Evolutionary conservation across 768 basidiomycete species (phyloP).

Genomic region (Leccinum subtestaceum): DNA sequence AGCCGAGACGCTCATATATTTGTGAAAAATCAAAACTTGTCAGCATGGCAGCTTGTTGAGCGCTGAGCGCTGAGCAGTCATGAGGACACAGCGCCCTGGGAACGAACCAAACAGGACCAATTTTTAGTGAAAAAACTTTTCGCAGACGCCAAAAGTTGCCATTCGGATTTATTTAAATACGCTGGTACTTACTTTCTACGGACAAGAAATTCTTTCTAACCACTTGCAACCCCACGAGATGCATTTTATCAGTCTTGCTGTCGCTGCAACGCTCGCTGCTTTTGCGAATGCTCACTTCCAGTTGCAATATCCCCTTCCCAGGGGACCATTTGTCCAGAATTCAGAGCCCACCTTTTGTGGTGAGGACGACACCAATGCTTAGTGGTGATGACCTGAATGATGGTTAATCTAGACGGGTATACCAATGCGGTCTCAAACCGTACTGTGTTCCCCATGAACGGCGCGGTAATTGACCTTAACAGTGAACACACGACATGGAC

Average conservation of each 20-base stretch:
- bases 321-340: slow-evolving; percentile 65
- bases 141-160: background rate
- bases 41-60: background rate
- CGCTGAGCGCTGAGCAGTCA: too few species aligned
- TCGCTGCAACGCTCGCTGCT: slow-evolving; percentile 39
- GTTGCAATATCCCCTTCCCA: slow-evolving; percentile 68
- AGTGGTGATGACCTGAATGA: background rate
- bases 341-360: slow-evolving; percentile 67
- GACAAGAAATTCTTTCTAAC: background rate
- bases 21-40: background rate
- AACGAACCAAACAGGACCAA: slow-evolving; percentile 22
- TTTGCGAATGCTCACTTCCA: slow-evolving; percentile 73
- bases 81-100: background rate
- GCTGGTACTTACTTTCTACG: background rate
- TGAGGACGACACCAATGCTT: slow-evolving; percentile 28
- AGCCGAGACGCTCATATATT: background rate
- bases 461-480: slow-evolving; percentile 59
- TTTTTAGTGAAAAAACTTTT: slow-evolving; percentile 21
- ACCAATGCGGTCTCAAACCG: slow-evolving; percentile 49
- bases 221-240: slow-evolving; percentile 21
- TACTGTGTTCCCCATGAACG: slow-evolving; percentile 64
- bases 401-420: slow-evolving; percentile 57
- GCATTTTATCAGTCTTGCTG: slow-evolving; percentile 33
- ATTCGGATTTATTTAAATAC: slow-evolving; percentile 10
- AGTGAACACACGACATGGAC: slow-evolving; percentile 65